phyloP scores from a whole-genome alignment of 352 stramenopile species.

The Pythium brachiatum region DNA sequence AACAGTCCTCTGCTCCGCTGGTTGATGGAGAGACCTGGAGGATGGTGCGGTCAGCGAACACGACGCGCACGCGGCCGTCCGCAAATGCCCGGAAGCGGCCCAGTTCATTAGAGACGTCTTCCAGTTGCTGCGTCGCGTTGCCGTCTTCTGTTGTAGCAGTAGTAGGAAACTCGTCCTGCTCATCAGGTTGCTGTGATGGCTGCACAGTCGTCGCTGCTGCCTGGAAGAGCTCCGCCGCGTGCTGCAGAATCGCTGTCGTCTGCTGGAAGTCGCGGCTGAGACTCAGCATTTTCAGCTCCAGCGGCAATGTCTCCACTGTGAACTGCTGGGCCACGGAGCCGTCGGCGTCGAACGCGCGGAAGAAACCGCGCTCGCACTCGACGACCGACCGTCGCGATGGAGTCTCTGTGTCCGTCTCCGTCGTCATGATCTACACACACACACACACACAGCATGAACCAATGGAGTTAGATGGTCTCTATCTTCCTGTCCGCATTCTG shows the following conservation, averaged over 20 bases:
- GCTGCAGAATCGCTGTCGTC: conserved; percentile 7
- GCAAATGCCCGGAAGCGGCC: conserved; percentile 67
- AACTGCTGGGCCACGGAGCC: conserved; percentile 47
- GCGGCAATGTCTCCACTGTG: conserved; percentile 58
- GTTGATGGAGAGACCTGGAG: conserved; percentile 37
- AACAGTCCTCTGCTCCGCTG: conserved; percentile 32
- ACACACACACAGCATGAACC: no score
- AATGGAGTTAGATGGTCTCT: no score
- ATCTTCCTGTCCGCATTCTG: no score
- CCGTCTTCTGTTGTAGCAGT: background rate
- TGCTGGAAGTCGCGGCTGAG: conserved; percentile 10
- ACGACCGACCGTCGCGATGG: conserved; percentile 9
- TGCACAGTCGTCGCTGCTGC: background rate
- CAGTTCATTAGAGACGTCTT: conserved; percentile 37
- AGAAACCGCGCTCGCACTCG: conserved; percentile 43
- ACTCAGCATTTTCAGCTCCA: conserved; percentile 7
- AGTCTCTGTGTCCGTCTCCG: background rate
- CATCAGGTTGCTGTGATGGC: background rate
- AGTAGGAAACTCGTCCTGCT: background rate
- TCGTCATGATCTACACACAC: background rate
- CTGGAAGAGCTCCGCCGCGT: conserved; percentile 11
- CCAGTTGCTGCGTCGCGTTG: background rate
- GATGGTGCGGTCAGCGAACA: conserved; percentile 74
- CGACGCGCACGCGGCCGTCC: conserved; percentile 58
- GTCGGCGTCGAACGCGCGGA: conserved; percentile 37